These are phyloP conservation scores for Rhizophora apiculata DNA, from an alignment of 345 rosid species.

Conservation along the genomic window DNA sequence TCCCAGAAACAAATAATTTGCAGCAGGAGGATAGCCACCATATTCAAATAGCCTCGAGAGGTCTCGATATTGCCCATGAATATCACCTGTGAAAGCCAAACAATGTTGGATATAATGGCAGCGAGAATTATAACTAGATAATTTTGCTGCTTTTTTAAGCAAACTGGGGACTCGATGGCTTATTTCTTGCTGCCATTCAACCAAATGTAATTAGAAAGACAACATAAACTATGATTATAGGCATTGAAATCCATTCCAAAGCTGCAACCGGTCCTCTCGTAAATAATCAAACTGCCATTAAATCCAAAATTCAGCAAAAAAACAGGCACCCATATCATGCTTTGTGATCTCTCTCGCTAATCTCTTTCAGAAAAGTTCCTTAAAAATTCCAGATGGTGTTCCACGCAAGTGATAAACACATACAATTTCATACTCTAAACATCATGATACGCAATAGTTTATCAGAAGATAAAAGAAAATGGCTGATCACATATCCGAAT, in stretches of 20 bases:
- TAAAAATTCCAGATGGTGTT: too few species aligned
- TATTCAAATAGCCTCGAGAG: slow-evolving; percentile 79
- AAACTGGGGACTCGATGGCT: background rate
- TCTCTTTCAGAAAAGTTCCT: too few species aligned
- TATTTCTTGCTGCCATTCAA: background rate
- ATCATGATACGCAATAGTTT: background rate
- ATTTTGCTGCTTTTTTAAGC: background rate
- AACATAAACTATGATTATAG: background rate
- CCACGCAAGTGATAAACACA: background rate
- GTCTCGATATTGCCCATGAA: slow-evolving; percentile 95
- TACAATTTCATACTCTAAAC: background rate
- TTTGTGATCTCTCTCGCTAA: too few species aligned
- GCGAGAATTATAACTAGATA: background rate
- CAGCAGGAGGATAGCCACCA: slow-evolving; percentile 89
- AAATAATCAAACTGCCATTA: background rate
- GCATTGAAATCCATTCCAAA: background rate
- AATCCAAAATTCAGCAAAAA: background rate
- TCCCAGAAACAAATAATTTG: slow-evolving; percentile 89
- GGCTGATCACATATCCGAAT: slow-evolving; percentile 79
- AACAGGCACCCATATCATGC: too few species aligned
- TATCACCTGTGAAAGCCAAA: slow-evolving; percentile 59
- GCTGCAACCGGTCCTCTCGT: background rate
- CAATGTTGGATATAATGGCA: slow-evolving; percentile 10
- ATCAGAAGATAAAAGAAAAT: slow-evolving; percentile 5
- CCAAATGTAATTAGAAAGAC: background rate